Evolutionary conservation across 2,329 filamentous ascomycete species (phyloP).

Genomic region (Colletotrichum siamense): DNA sequence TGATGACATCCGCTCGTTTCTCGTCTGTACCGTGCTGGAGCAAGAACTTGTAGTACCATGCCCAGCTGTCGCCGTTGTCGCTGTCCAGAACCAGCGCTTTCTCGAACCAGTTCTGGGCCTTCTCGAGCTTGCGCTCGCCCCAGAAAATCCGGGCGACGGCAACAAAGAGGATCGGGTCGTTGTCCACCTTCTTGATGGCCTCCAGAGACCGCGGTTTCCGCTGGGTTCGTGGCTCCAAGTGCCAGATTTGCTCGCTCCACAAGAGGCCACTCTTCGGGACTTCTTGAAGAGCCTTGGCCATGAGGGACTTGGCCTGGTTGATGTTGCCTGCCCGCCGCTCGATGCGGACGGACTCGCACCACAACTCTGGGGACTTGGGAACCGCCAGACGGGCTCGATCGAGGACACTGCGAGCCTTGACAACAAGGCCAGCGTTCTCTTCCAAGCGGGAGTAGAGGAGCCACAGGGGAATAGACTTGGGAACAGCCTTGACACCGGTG

Average conservation of each 20-base stretch:
- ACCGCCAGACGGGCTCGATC: slow-evolving; percentile 89
- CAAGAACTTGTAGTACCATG: slow-evolving; percentile 96
- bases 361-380: slow-evolving; percentile 83
- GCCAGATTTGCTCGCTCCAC: slow-evolving; percentile 95
- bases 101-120: slow-evolving; percentile 96
- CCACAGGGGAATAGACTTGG: slow-evolving; percentile 86
- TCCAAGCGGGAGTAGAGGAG: slow-evolving; percentile 88
- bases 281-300: slow-evolving; percentile 93
- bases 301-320: slow-evolving; percentile 84
- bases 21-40: slow-evolving; percentile 92
- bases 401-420: slow-evolving; percentile 93
- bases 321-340: slow-evolving; percentile 87
- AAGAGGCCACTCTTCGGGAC: slow-evolving; percentile 86
- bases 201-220: slow-evolving; percentile 90
- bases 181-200: slow-evolving; percentile 96
- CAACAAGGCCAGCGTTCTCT: slow-evolving; percentile 80
- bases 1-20: slow-evolving; percentile 84
- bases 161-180: slow-evolving; percentile 86
- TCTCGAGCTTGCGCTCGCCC: slow-evolving; percentile 89
- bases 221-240: slow-evolving; percentile 89
- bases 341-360: slow-evolving; percentile 92
- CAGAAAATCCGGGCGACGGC: slow-evolving; percentile 96
- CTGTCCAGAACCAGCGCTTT: slow-evolving; percentile 89
- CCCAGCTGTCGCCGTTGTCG: slow-evolving; percentile 92
- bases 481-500: slow-evolving; percentile 85